Base-by-base conservation (phyloP, 2,329 filamentous ascomycete species). In the Talaromyces islandicus region DNA sequence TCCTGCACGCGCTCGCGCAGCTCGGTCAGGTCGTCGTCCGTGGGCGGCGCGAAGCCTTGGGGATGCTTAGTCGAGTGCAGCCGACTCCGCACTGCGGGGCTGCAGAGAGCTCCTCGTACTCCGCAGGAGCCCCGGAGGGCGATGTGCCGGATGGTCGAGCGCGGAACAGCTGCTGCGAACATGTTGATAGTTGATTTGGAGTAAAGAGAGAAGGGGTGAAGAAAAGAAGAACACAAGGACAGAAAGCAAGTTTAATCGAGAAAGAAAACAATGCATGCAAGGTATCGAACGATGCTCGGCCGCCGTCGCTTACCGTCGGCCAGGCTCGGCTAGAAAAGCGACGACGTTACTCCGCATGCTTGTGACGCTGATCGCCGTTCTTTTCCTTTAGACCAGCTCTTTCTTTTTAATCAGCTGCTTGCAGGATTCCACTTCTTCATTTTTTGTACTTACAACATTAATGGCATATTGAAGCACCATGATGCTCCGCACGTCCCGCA, bases 1-100 rank as follows among this genome's bases (percentile, higher is more conserved):
- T 97, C 92, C 68, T 92, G 90, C 29, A 95, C 91, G 27, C 89
- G 82, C 69, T 92, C 90, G 60, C 92, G 86, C 62, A 96, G 81
- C 77, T 96, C 91, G 24, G 87, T 77, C 7, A 96, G 82, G 59
- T 96, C 92, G 60, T 87, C 82, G 51, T 84, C 78, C 0, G 88
- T 82, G 0, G 92, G 92, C 11, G 86, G 81, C 3, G 76, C 77
- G 71, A 89, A 89, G 65, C 82, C 82, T 58, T 80, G 79, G 3
- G 87, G 86, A 69, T 89, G 87, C 71, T 90, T 90, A 4, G 60
- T 62, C 24, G 60, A 62, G 52, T 59, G 59, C 30, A 24, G 29
- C 12, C 59, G 59, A 27, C 30, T 58, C 48, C 25, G 48, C 48
- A 52, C 25, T 52, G 56, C 55, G 51, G 59, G 51, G 25, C 12